Evolutionary conservation across 306 rosid genomes (phyloP), one percentile per base, ranked within the genome.

Genomic region (Pueraria montana): DNA sequence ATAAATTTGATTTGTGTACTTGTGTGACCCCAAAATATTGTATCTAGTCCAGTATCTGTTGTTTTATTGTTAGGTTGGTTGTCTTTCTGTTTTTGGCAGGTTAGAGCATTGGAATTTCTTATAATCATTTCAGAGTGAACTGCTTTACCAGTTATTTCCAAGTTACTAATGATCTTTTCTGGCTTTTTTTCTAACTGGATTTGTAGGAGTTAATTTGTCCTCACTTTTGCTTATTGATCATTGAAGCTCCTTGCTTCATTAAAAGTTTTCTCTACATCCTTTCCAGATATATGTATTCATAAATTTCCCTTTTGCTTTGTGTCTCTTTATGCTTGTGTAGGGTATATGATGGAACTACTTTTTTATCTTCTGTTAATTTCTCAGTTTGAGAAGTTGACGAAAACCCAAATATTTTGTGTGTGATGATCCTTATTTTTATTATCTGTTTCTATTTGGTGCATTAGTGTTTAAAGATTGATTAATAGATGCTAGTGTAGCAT

Each of bases 1-100:
- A 42, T 83, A 34, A 55, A 43, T 45, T 30, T 76, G 53, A 40
- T 76, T 82, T 61, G 30, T 46, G 27, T 36, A 27, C 49, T 82
- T 68, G 58, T 50, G 71, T 30, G n/a, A 1, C 42, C 71, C 20
- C 50, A 26, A 58, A 70, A 17, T 58, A 61, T 70, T 45, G 72
- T 21, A 27, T 48, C 32, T 16, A 46, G 13, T 11, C 13, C 5
- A 0, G 10, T 75, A 69, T 45, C 8, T 43, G 0, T n/a, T 70
- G 11, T 59, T 32, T 58, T 43, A 71, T 59, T 71, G 48, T 40
- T 71, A n/a, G 78, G 78, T 59, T 42, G 24, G 27, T 24, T 10
- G 10, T 56, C 59, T 69, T 68, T 23, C 17, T 80, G 10, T 11
- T 46, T n/a, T 59, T 72, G 43, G 46, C 11, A 21, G 40, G 38